Conservation (phyloP, 2,329 filamentous ascomycete species). For the Helotiales sp. region DNA sequence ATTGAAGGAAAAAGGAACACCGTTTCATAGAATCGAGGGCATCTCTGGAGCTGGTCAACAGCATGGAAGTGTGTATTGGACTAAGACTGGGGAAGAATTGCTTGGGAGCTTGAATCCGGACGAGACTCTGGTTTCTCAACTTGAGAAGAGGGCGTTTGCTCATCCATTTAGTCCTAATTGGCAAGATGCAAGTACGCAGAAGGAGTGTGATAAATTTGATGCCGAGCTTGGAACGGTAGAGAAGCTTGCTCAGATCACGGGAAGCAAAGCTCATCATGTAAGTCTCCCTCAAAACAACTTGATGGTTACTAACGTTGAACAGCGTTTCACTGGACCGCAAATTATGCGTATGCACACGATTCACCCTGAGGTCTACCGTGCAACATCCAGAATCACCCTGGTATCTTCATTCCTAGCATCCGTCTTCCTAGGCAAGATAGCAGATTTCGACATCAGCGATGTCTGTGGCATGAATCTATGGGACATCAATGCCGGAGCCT, state of each 20-base stretch:
- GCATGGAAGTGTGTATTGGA: slow-evolving; percentile 97
- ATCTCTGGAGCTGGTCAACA: slow-evolving; percentile 94
- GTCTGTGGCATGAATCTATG: slow-evolving; percentile 97
- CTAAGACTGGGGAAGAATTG: slow-evolving; percentile 62
- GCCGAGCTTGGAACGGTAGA: slow-evolving; percentile 63
- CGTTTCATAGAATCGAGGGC: slow-evolving; percentile 74
- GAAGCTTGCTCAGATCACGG: slow-evolving; percentile 75
- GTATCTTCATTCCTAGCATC: slow-evolving; percentile 96
- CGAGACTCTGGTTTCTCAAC: slow-evolving; percentile 69
- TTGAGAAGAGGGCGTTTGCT: slow-evolving; percentile 68
- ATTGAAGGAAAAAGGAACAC: slow-evolving; percentile 67
- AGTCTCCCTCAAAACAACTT: slow-evolving; percentile 35
- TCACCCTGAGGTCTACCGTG: slow-evolving; percentile 76
- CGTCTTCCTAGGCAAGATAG: slow-evolving; percentile 79
- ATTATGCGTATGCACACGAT: slow-evolving; percentile 85
- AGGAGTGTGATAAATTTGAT: slow-evolving; percentile 89
- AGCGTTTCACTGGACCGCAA: slow-evolving; percentile 97
- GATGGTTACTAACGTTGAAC: slow-evolving; percentile 14
- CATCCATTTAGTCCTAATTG: slow-evolving; percentile 92
- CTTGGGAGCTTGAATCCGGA: slow-evolving; percentile 61
- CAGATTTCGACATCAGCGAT: slow-evolving; percentile 90
- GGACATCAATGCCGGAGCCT: slow-evolving; percentile 76
- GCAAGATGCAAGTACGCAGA: slow-evolving; percentile 95
- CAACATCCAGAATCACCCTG: slow-evolving; percentile 83
- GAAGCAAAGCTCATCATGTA: slow-evolving; percentile 93